These are phyloP conservation scores for Colletotrichum eremochloae DNA, from an alignment of 2,329 filamentous ascomycete species.

Conservation along the genomic window DNA sequence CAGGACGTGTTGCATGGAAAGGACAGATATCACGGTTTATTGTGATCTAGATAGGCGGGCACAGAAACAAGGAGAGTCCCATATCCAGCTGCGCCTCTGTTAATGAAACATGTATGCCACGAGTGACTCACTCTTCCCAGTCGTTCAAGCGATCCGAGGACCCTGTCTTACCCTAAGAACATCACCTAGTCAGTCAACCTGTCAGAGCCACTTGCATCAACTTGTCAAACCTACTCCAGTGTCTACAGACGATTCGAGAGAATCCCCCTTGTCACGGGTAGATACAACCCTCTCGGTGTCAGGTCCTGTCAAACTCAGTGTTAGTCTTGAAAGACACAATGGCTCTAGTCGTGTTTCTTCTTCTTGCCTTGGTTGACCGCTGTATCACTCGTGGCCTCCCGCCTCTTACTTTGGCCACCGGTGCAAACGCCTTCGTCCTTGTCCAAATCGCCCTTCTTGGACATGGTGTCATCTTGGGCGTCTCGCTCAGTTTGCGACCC, in stretches of 20 bases:
- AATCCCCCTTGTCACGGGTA: background rate
- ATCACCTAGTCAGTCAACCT: background rate
- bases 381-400: background rate
- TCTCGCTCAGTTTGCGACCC: background rate
- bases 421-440: background rate
- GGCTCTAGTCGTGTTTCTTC: background rate
- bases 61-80: background rate
- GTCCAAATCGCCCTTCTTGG: background rate
- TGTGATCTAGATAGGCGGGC: background rate
- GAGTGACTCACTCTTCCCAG: slow-evolving; percentile 1
- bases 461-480: background rate
- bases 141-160: background rate
- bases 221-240: background rate
- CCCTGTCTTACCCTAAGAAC: background rate
- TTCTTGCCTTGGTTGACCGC: background rate
- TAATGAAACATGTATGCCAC: background rate
- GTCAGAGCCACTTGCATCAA: background rate
- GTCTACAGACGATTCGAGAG: background rate
- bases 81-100: slow-evolving; percentile 5
- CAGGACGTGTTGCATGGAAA: background rate
- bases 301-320: background rate
- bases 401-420: background rate
- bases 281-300: background rate
- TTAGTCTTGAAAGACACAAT: background rate
- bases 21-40: slow-evolving; percentile 4